A percentile compares a stretch with the other conserved stretches of the same genome.
These are phyloP conservation scores for Aspergillus latus DNA, from an alignment of 2,329 filamentous ascomycete genomes.

Conservation along the genomic window DNA sequence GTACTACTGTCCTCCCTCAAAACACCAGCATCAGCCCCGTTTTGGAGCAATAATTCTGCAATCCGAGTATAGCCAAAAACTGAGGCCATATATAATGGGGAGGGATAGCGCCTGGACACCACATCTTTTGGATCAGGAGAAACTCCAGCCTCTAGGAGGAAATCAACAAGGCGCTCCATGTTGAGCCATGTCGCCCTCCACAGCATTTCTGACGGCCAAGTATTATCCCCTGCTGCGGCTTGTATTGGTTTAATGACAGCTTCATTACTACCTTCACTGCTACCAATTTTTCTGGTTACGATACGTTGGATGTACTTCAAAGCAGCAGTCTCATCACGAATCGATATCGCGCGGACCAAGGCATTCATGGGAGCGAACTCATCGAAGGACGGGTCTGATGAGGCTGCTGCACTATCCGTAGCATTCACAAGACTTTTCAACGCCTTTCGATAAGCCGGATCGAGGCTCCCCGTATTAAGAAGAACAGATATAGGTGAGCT, in stretches of 20 bases:
- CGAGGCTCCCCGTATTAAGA: background rate
- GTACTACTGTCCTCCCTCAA: background rate
- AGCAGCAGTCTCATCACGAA: background rate
- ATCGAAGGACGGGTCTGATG: background rate
- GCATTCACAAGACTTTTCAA: background rate
- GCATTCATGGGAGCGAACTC: background rate
- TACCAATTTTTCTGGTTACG: background rate
- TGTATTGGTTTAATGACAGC: background rate
- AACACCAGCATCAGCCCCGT: background rate
- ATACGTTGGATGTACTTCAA: background rate
- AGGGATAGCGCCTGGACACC: background rate
- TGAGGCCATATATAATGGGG: background rate
- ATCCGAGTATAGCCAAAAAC: background rate
- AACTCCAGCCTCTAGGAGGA: background rate
- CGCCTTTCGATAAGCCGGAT: background rate
- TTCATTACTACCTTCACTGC: background rate
- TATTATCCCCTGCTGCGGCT: background rate
- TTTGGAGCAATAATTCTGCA: background rate
- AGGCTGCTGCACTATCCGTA: background rate
- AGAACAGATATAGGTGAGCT: background rate
- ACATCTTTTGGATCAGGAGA: background rate
- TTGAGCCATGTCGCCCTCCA: constrained; percentile 4
- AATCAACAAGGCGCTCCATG: background rate
- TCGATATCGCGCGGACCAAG: background rate
- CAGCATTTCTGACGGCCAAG: background rate